These are phyloP conservation scores for Tremellales sp. DNA, from an alignment of 1,284 basidiomycete genomes.

Conservation along the genomic window DNA sequence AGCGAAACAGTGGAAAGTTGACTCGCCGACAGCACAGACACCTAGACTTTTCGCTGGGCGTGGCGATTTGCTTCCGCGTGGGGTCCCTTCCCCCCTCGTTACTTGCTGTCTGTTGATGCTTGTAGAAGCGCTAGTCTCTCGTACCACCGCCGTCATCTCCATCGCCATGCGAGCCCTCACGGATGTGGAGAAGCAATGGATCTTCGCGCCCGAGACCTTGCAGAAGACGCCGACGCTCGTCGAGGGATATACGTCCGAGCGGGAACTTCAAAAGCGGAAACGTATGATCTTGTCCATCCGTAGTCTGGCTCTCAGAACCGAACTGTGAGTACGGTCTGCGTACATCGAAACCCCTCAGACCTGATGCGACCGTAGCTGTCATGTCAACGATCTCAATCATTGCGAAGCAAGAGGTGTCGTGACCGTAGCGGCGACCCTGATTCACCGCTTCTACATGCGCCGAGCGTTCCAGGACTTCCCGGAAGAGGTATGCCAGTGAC, in stretches of 20 bases:
- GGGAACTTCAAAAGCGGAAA: slow-evolving; percentile 32
- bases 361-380: neutral
- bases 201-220: slow-evolving; percentile 23
- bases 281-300: slow-evolving; percentile 25
- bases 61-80: neutral
- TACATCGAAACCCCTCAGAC: neutral
- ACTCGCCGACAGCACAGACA: no score
- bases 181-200: slow-evolving; percentile 34
- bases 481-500: slow-evolving; percentile 23
- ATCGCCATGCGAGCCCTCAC: slow-evolving; percentile 28
- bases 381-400: slow-evolving; percentile 10
- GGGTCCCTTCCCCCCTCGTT: neutral
- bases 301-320: slow-evolving; percentile 16
- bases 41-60: neutral
- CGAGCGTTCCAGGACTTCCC: slow-evolving; percentile 78
- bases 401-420: slow-evolving; percentile 47
- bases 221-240: slow-evolving; percentile 29
- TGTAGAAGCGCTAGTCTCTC: no score
- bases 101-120: no score
- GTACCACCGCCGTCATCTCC: neutral
- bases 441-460: slow-evolving; percentile 93
- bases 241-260: slow-evolving; percentile 20
- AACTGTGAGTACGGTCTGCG: slow-evolving; percentile 9
- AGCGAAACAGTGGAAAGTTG: no score
- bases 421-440: slow-evolving; percentile 80